These are phyloP conservation scores for Spizellomyces punctatus DNA, from an alignment of 192 early-diverging fungal species.

Conservation along the genomic window DNA sequence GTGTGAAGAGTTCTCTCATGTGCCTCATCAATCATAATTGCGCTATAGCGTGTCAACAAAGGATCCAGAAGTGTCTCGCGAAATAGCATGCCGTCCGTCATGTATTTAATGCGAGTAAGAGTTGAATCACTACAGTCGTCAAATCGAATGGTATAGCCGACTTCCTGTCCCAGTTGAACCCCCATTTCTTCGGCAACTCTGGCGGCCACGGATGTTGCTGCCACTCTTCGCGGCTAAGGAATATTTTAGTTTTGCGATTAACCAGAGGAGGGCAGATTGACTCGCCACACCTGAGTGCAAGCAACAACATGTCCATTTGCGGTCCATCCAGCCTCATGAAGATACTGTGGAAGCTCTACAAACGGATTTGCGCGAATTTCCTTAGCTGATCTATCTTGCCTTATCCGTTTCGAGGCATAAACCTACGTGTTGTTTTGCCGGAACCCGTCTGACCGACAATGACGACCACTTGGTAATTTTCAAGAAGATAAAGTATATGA, in stretches of 20 bases:
- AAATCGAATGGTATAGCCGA: conserved; percentile 80
- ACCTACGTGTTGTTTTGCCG: conserved; percentile 81
- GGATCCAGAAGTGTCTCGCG: conserved; percentile 78
- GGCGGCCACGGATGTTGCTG: conserved; percentile 71
- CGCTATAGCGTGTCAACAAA: conserved; percentile 68
- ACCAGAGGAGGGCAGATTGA: not conserved
- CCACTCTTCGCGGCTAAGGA: conserved; percentile 64
- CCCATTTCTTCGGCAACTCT: conserved; percentile 78
- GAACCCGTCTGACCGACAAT: conserved; percentile 79
- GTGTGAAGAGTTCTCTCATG: conserved; percentile 76
- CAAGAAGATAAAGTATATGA: conserved; percentile 68
- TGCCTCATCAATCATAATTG: conserved; percentile 81
- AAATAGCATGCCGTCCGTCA: conserved; percentile 87
- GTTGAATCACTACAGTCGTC: conserved; percentile 63
- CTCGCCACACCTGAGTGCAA: conserved; percentile 66
- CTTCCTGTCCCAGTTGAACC: conserved; percentile 62
- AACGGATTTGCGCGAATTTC: not conserved
- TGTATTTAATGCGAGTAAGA: conserved; percentile 73
- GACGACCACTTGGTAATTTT: conserved; percentile 68
- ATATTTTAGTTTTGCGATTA: not conserved
- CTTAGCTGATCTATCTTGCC: not conserved
- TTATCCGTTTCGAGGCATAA: not conserved
- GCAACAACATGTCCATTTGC: conserved; percentile 61
- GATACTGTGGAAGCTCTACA: conserved; percentile 77
- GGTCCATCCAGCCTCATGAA: conserved; percentile 77